Evolutionary conservation across 805 yeast genomes (phyloP).

Genomic region (Deakozyma indianensis): DNA sequence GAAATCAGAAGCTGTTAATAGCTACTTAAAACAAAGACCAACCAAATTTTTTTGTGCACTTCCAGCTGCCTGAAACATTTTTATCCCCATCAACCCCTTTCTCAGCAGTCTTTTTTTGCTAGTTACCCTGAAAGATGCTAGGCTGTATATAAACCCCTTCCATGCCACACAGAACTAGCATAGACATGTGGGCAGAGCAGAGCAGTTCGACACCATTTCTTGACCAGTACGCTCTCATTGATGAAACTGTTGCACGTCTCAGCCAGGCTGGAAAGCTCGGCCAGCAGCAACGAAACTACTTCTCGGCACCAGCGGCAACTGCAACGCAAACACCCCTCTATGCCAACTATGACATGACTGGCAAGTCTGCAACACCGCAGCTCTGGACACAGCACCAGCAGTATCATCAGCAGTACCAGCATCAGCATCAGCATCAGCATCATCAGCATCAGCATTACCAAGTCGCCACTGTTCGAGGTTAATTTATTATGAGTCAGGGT

Average conservation of each 20-base stretch:
- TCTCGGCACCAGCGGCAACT: not conserved
- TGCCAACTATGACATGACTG: no score
- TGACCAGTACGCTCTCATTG: not conserved
- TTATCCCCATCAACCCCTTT: no score
- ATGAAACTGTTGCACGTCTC: conserved; percentile 1
- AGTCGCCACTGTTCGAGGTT: not conserved
- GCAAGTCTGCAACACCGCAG: no score
- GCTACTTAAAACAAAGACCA: no score
- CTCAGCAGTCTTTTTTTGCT: no score
- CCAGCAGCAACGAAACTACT: not conserved
- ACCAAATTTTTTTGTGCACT: no score
- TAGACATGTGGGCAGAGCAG: not conserved
- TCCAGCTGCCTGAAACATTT: no score
- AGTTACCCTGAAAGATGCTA: not conserved
- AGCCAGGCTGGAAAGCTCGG: conserved; percentile 1
- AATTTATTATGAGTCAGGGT: not conserved
- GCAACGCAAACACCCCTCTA: not conserved
- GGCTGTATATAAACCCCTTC: not conserved
- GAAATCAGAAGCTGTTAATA: no score
- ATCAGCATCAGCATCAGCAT: not conserved
- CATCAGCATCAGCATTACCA: conserved; percentile 1
- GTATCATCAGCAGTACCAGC: not conserved
- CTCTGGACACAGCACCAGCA: not conserved
- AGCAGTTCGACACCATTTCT: not conserved
- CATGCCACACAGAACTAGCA: no score